Percentiles rank a stretch among this genome's conserved stretches.
Conservation (phyloP, 2,329 filamentous ascomycete genomes). For the Curvularia hawaiiensis region DNA sequence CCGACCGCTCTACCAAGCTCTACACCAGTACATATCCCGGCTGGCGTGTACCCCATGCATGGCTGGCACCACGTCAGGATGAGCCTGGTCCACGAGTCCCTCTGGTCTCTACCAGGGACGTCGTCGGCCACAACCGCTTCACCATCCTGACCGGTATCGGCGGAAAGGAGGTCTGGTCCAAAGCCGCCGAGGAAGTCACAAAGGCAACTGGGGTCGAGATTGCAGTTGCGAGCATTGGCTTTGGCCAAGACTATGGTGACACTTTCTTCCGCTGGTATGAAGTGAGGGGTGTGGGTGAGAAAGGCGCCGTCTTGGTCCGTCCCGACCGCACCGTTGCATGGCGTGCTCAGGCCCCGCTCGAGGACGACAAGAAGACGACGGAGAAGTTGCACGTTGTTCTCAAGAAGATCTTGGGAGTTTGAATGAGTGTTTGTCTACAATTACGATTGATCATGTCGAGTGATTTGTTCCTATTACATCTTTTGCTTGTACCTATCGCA, state of each 20-base stretch:
- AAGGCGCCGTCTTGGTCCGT: slow-evolving; percentile 1
- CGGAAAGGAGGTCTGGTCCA: neutral
- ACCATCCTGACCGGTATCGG: slow-evolving; percentile 7
- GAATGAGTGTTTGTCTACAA: neutral
- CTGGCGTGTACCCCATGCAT: slow-evolving; percentile 4
- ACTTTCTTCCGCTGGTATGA: slow-evolving; percentile 4
- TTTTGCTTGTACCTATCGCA: neutral
- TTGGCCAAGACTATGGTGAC: slow-evolving; percentile 3
- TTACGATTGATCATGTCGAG: neutral
- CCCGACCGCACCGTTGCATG: slow-evolving; percentile 8
- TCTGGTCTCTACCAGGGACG: neutral
- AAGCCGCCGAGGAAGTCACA: neutral
- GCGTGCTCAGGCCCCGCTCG: slow-evolving; percentile 1
- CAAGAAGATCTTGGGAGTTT: neutral
- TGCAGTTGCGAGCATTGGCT: slow-evolving; percentile 3
- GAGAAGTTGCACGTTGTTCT: slow-evolving; percentile 4
- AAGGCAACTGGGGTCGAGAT: neutral
- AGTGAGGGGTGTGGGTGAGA: slow-evolving; percentile 3
- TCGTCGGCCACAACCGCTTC: slow-evolving; percentile 1
- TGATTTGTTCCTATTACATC: neutral
- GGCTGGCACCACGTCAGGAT: neutral
- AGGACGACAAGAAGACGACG: neutral
- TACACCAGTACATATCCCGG: slow-evolving; percentile 11
- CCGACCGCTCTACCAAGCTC: slow-evolving; percentile 1
- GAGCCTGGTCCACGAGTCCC: neutral